A percentile compares a stretch with the other conserved stretches of the same genome.
Conservation (phyloP, 176 grass and related monocot genomes). For the Ensete ventricosum region DNA sequence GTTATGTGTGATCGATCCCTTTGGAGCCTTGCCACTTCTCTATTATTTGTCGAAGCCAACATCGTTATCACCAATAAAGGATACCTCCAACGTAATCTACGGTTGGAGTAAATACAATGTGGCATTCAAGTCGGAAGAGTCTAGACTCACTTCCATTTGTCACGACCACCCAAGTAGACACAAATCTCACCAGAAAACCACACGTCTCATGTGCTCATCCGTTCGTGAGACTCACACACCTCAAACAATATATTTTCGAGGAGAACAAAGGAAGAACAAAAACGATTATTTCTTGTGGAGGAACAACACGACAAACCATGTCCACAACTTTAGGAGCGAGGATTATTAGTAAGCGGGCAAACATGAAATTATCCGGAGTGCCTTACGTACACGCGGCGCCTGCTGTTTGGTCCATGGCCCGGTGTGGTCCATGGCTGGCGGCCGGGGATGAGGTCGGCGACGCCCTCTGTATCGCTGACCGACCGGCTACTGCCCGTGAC, state of each 20-base stretch:
- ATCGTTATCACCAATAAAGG: background rate
- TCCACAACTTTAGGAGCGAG: constrained; percentile 8
- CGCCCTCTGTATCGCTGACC: background rate
- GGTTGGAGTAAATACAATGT: background rate
- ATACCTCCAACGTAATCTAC: background rate
- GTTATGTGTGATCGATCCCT: too few species aligned
- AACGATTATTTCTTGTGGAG: background rate
- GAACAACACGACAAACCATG: background rate
- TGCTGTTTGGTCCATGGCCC: background rate
- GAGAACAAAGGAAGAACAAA: too few species aligned
- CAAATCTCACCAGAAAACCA: too few species aligned
- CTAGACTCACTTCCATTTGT: too few species aligned
- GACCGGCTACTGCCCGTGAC: constrained; percentile 23
- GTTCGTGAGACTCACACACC: too few species aligned
- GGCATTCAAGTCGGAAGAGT: background rate
- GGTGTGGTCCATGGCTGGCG: background rate
- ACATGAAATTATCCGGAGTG: background rate
- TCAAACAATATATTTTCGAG: too few species aligned
- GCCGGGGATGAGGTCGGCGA: too few species aligned
- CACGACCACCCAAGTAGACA: too few species aligned
- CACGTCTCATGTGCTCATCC: too few species aligned
- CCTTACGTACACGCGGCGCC: background rate
- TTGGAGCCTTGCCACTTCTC: too few species aligned
- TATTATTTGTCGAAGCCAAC: background rate
- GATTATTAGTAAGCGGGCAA: background rate